A percentile compares a stretch with the other conserved stretches of the same genome.
phyloP scores from a whole-genome alignment of 495 filamentous ascomycete genomes.

The Penicillium cinerascens region DNA sequence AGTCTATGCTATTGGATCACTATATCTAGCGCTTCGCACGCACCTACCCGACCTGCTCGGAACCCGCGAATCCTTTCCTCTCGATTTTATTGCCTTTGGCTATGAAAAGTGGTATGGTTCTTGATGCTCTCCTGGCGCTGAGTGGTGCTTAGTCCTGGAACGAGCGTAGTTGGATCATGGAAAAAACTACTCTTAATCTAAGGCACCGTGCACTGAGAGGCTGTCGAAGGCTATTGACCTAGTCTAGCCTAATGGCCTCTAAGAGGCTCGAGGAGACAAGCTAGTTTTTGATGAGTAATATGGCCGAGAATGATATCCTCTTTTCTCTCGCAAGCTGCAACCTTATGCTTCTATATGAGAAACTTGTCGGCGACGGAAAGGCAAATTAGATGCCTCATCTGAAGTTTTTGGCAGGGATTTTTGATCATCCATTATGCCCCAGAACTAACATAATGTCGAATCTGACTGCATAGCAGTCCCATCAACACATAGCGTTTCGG shows the following conservation, averaged over 20 bases:
- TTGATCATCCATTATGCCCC: neutral
- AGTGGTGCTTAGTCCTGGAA: slow-evolving; percentile 2
- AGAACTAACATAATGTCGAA: neutral
- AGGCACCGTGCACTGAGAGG: slow-evolving; percentile 4
- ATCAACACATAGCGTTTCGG: neutral
- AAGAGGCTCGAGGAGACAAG: neutral
- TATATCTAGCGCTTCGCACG: slow-evolving; percentile 6
- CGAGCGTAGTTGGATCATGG: neutral
- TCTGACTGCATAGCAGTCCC: neutral
- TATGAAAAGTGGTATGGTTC: neutral
- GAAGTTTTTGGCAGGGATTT: neutral
- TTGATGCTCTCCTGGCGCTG: slow-evolving; percentile 2
- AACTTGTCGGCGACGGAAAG: neutral
- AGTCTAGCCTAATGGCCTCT: neutral
- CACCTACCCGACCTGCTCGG: slow-evolving; percentile 4
- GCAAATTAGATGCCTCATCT: slow-evolving; percentile 7
- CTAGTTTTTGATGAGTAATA: neutral
- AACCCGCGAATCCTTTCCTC: slow-evolving; percentile 2
- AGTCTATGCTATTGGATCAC: slow-evolving; percentile 5
- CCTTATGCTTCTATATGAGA: slow-evolving; percentile 5
- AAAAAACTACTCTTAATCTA: neutral
- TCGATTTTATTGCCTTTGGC: slow-evolving; percentile 5
- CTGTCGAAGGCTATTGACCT: neutral
- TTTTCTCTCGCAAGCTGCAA: neutral
- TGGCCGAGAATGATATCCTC: neutral